A percentile compares a stretch with the other conserved stretches of the same genome.
phyloP scores from a whole-genome alignment of 2,329 filamentous ascomycete genomes.

The Botryotinia globosa region DNA sequence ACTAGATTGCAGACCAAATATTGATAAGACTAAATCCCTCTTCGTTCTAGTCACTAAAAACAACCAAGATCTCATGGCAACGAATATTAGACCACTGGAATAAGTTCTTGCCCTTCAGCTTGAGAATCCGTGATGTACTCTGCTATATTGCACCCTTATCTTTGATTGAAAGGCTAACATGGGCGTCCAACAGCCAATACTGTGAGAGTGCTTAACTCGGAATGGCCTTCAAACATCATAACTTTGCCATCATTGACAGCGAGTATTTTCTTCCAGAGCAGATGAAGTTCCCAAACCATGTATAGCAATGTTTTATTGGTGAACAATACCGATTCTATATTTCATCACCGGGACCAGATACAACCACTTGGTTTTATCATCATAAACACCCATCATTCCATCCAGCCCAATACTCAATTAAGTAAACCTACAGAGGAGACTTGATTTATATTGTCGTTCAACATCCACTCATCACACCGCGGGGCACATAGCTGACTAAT shows the following conservation, averaged over 20 bases:
- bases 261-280: background rate
- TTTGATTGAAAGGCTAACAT: background rate
- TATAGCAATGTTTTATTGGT: background rate
- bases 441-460: background rate
- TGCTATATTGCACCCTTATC: background rate
- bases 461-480: background rate
- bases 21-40: background rate
- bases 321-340: background rate
- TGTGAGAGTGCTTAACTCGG: background rate
- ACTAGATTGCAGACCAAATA: background rate
- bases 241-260: background rate
- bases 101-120: background rate
- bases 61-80: background rate
- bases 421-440: background rate
- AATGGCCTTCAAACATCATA: background rate
- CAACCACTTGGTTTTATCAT: background rate
- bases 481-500: background rate
- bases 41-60: background rate
- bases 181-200: background rate
- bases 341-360: background rate
- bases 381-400: background rate
- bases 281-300: background rate
- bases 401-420: background rate
- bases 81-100: background rate
- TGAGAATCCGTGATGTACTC: background rate